phyloP scores from a whole-genome alignment of 2,329 filamentous ascomycete species.

The Aspergillus jensenii region DNA sequence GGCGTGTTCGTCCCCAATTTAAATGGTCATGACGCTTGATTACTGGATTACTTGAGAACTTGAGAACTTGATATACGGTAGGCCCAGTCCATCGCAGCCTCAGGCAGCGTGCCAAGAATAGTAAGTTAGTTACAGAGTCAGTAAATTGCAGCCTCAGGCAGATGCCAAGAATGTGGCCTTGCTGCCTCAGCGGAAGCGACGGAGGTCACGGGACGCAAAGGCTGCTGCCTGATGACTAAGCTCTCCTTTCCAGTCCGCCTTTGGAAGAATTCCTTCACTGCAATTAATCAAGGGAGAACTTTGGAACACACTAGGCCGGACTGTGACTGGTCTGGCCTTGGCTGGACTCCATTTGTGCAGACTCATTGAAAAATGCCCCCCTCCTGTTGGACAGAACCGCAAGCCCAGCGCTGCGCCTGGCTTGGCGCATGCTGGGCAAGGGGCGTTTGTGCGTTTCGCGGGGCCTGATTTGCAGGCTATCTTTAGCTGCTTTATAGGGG shows the following conservation, averaged over 20 bases:
- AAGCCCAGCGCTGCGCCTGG: not conserved
- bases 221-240: not conserved
- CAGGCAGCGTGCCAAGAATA: no score
- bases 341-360: not conserved
- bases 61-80: no score
- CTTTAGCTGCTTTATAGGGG: conserved; percentile 2
- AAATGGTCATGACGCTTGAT: no score
- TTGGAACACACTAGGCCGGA: not conserved
- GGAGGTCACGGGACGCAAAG: not conserved
- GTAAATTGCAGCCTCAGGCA: no score
- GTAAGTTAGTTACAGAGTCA: no score
- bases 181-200: no score
- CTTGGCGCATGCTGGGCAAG: conserved; percentile 6
- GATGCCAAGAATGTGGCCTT: no score
- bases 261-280: no score
- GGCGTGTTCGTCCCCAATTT: no score
- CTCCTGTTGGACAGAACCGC: not conserved
- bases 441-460: not conserved
- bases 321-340: not conserved
- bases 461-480: conserved; percentile 11
- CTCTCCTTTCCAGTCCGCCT: not conserved
- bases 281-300: not conserved
- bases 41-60: no score
- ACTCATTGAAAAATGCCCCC: not conserved
- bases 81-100: no score